Evolutionary conservation across 2,329 filamentous ascomycete genomes (phyloP), one percentile per base, ranked within the genome.

Genomic region (Pseudonectria buxi): DNA sequence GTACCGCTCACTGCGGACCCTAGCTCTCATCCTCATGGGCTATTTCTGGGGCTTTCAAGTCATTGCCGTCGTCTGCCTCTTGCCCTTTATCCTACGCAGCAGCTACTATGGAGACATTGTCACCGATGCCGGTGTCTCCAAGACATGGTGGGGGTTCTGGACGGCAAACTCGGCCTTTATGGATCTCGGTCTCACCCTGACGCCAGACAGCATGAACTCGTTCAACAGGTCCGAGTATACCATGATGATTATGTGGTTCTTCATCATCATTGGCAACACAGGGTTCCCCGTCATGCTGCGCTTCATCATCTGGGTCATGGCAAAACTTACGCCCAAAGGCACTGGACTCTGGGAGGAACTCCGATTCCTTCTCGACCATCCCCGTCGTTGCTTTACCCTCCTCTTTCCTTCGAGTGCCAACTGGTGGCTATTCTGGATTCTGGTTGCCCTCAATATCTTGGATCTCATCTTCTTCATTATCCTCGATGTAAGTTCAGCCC

Each of bases 201-300:
- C 88, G 0, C 83, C 89, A 0, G 86, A 96, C 62, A 95, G 88
- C 48, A 95, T 98, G 88, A 74, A 79, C 28, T 90, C 86, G 0
- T 96, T 96, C 59, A 80, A 86, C 49, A 74, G 68, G 7, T 86
- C 87, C 1, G 68, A 83, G 6, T 83, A 86, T 49, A 79, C 83
- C 1, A 68, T 96, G 30, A 67, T 95, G 14, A 56, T 92, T 28
- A 78, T 88, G 62, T 78, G 79, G 6, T 94, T 94, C 49, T 73
- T 96, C 28, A 92, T 96, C 55, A 79, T 96, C 42, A 87, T 95
- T 41, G 90, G 90, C 37, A 96, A 96, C 54, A 96, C 90, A 0
- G 92, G 84, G 0, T 96, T 96, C 50, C 92, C 90, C 0, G 86
- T 92, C 53, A 89, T 95, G 83, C 74, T 96, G 15, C 83, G 92